These are phyloP conservation scores for Keithomyces neogunnii DNA, from an alignment of 2,329 filamentous ascomycete genomes.

Conservation along the genomic window DNA sequence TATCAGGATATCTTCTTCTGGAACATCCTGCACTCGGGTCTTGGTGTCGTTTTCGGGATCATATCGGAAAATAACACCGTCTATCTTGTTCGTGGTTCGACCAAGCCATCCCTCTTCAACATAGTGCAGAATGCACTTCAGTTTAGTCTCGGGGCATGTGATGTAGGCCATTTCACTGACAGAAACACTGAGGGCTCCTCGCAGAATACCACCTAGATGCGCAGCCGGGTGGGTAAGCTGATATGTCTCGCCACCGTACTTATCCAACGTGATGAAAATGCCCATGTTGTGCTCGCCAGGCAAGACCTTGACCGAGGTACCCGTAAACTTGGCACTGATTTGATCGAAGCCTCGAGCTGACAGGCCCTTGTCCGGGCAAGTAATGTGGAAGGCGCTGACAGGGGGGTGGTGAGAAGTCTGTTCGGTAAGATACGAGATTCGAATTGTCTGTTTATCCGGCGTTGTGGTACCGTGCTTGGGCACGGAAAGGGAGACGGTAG, in stretches of 20 bases:
- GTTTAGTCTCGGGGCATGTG: conserved; percentile 78
- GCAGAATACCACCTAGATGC: conserved; percentile 77
- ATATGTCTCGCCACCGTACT: conserved; percentile 79
- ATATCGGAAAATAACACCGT: conserved; percentile 85
- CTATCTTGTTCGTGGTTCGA: conserved; percentile 81
- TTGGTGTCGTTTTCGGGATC: conserved; percentile 79
- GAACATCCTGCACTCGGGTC: conserved; percentile 73
- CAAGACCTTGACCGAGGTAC: conserved; percentile 83
- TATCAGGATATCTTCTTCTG: conserved; percentile 74
- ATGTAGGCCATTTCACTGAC: conserved; percentile 87
- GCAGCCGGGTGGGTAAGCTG: conserved; percentile 93
- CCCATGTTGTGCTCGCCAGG: conserved; percentile 91
- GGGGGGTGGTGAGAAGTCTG: conserved; percentile 97
- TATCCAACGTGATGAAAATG: conserved; percentile 84
- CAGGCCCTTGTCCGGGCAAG: conserved; percentile 85
- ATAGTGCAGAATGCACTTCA: conserved; percentile 90
- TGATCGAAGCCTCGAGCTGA: conserved; percentile 89
- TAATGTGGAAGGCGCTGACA: conserved; percentile 90
- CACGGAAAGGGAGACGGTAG: conserved; percentile 42
- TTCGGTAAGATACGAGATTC: conserved; percentile 90
- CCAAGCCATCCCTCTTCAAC: conserved; percentile 92
- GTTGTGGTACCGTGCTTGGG: conserved; percentile 34
- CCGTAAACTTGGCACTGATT: conserved; percentile 94
- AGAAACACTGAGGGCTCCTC: conserved; percentile 80
- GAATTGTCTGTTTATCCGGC: conserved; percentile 47